Base-by-base conservation (phyloP, 176 grass and related monocot species). In the Saccharum spontaneum region DNA sequence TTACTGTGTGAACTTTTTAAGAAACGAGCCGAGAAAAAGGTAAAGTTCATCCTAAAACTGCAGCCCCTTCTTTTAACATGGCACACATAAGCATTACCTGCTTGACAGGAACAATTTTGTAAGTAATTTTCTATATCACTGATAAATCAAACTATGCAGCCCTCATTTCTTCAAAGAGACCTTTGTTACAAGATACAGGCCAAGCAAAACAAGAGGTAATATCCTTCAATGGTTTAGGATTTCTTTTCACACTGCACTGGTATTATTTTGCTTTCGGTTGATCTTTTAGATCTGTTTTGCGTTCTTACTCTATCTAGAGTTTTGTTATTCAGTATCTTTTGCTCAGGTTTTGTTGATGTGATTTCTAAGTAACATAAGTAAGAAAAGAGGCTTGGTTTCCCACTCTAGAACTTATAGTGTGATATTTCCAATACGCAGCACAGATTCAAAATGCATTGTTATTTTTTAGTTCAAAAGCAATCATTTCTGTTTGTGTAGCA, bases 141-240 rank as follows among this genome's bases (percentile, higher is more conserved):
- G 69, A 81, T 22, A 54, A 31, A 57, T 83, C 52, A 41, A 68
- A 75, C 76, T 83, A 63, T 94, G 82, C 88, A 98, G 95, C 95
- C 95, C 20, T 76, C 43, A 71, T 93, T 90, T 83, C 92, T 95
- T 91, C 93, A 91, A 84, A 94, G 95, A 92, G 82, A 80, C 64
- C 91, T 98, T 70, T 63, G 41, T 67, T 98, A 98, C 88, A 98
- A 89, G 80, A 93, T 91, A 79, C 80, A 87, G 10, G 91, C 91
- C 43, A 95, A 88, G 78, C 83, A 36, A 17, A 91, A 84, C 88
- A 95, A 92, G 77, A 98, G 95, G 95, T 95, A 91, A 38, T 28
- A 37, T 67, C 40, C 65, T 69, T 90, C 40, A 79, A 44, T 23
- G 41, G 44, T 62, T 71, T 50, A 23, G 55, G 22, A 54, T 49